Evolutionary conservation across 202 grass and related monocot species (phyloP).

Genomic region (Zizania palustris): DNA sequence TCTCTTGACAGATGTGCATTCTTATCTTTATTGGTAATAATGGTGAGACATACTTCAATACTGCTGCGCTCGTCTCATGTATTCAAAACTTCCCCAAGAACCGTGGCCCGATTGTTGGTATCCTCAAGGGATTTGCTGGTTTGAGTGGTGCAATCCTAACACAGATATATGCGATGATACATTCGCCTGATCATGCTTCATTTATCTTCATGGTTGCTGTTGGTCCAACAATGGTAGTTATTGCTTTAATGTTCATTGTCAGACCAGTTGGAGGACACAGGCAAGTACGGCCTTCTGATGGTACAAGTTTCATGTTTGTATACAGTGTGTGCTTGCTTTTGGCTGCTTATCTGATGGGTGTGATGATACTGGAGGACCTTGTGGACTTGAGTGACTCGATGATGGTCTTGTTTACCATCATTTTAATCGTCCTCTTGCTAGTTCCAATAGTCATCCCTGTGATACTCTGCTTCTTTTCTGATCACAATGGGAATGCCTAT

Average conservation of each 20-base stretch:
- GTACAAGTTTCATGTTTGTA: conserved; percentile 72
- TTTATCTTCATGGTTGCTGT: conserved; percentile 81
- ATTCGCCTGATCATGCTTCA: conserved; percentile 56
- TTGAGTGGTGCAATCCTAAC: conserved; percentile 87
- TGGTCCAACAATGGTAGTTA: conserved; percentile 69
- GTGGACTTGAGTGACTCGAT: conserved; percentile 53
- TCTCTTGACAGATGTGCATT: conserved; percentile 72
- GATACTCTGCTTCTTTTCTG: conserved; percentile 60
- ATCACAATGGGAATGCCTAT: conserved; percentile 35
- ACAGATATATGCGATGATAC: conserved; percentile 68
- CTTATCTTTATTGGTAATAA: conserved; percentile 82
- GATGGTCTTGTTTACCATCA: conserved; percentile 50
- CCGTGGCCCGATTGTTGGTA: conserved; percentile 81
- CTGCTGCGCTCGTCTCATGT: conserved; percentile 79
- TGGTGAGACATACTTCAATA: conserved; percentile 96
- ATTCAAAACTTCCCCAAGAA: conserved; percentile 95
- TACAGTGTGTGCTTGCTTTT: conserved; percentile 74
- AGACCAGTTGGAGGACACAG: conserved; percentile 79
- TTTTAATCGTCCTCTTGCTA: conserved; percentile 57
- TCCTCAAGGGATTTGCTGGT: conserved; percentile 87
- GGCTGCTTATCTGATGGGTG: conserved; percentile 76
- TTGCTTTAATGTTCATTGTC: conserved; percentile 78
- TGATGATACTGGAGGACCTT: conserved; percentile 81
- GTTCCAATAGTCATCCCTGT: conserved; percentile 75
- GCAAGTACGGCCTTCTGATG: conserved; percentile 71